Evolutionary conservation across 768 basidiomycete species (phyloP).

Genomic region (Candolleomyces aberdarensis): DNA sequence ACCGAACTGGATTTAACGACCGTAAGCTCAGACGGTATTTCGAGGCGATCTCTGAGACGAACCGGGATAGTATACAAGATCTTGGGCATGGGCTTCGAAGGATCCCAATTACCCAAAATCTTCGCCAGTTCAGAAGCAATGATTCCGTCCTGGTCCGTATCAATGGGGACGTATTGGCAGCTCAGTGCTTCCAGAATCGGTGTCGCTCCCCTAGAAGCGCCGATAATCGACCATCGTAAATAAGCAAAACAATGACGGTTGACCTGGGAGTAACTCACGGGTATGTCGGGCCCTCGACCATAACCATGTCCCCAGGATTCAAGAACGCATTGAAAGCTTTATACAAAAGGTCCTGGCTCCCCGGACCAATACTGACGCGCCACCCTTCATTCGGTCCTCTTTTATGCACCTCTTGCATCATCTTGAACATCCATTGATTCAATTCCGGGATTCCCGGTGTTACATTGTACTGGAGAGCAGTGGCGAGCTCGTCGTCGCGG

Average conservation of each 20-base stretch:
- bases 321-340: conserved; percentile 74
- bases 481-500: conserved; percentile 46
- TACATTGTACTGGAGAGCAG: conserved; percentile 62
- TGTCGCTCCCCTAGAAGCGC: conserved; percentile 49
- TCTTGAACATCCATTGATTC: conserved; percentile 52
- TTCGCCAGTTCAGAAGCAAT: conserved; percentile 50
- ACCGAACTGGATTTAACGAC: conserved; percentile 56
- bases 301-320: conserved; percentile 73
- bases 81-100: conserved; percentile 63
- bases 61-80: conserved; percentile 78
- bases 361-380: conserved; percentile 63
- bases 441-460: conserved; percentile 57
- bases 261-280: conserved; percentile 38
- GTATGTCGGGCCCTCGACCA: conserved; percentile 79
- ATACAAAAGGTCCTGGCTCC: conserved; percentile 75
- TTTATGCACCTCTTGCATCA: conserved; percentile 59
- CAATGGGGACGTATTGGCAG: conserved; percentile 58
- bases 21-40: conserved; percentile 1
- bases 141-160: conserved; percentile 69
- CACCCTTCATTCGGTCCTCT: conserved; percentile 50
- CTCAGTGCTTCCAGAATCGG: conserved; percentile 52
- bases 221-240: neutral
- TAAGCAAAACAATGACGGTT: conserved; percentile 12
- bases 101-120: conserved; percentile 69
- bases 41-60: conserved; percentile 15